phyloP scores from a whole-genome alignment of 2,329 filamentous ascomycete genomes.

The Fusarium graminum region DNA sequence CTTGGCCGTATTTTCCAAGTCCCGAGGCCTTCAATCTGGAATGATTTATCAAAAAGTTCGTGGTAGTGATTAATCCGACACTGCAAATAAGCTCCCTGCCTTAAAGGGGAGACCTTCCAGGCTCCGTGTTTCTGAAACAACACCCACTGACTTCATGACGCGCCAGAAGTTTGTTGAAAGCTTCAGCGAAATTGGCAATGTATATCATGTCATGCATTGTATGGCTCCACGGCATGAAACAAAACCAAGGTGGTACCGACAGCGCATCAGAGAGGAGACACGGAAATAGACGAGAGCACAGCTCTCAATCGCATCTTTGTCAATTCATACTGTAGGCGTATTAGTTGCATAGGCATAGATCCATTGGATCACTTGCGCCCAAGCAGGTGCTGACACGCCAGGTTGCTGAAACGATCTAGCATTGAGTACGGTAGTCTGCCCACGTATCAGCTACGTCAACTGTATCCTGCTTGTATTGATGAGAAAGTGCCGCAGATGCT shows the following conservation, averaged over 20 bases:
- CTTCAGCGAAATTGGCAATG: constrained; percentile 41
- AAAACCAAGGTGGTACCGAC: constrained; percentile 44
- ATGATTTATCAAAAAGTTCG: constrained; percentile 17
- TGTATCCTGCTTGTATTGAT: constrained; percentile 32
- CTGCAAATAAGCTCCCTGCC: constrained; percentile 7
- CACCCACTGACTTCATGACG: constrained; percentile 11
- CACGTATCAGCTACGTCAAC: constrained; percentile 32
- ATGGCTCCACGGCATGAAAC: constrained; percentile 47
- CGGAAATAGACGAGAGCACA: constrained; percentile 8
- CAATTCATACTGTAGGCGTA: constrained; percentile 9
- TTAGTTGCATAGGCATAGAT: background rate
- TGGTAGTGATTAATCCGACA: constrained; percentile 9
- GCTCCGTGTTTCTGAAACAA: constrained; percentile 35
- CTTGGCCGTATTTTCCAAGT: background rate
- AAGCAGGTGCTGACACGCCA: constrained; percentile 39
- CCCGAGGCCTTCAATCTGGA: constrained; percentile 27
- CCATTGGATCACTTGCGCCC: constrained; percentile 17
- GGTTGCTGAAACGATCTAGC: constrained; percentile 11
- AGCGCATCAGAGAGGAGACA: constrained; percentile 42
- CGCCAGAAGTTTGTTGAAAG: constrained; percentile 18
- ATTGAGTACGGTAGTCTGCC: constrained; percentile 2
- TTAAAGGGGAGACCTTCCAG: constrained; percentile 9
- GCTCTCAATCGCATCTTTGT: constrained; percentile 16
- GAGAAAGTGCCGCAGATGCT: constrained; percentile 15
- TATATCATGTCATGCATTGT: constrained; percentile 42